Conservation (phyloP, 2,329 filamentous ascomycete genomes). For the Chalara sp. region DNA sequence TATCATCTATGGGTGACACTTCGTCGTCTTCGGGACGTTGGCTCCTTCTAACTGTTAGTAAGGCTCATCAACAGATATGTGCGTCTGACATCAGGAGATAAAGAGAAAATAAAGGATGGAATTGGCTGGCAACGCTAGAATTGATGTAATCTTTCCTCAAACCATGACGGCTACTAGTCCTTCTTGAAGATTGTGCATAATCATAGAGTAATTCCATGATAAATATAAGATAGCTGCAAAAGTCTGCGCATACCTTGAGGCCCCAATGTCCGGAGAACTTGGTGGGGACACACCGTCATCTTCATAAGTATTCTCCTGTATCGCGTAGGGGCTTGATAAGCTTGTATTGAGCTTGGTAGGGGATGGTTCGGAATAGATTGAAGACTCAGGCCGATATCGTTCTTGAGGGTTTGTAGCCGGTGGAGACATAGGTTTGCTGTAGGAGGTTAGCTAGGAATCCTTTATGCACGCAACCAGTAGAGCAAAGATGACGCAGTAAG, state of each 20-base stretch:
- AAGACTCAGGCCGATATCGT: conserved; percentile 46
- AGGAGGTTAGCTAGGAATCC: conserved; percentile 12
- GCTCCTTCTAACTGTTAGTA: conserved; percentile 14
- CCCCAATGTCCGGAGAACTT: conserved; percentile 31
- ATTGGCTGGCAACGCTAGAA: too few relatives aligned
- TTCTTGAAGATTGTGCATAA: too few relatives aligned
- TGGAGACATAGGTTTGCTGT: conserved; percentile 14
- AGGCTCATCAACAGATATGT: conserved; percentile 1
- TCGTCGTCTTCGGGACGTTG: conserved; percentile 18
- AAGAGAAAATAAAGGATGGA: not conserved
- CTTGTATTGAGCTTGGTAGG: conserved; percentile 24
- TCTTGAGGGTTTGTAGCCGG: conserved; percentile 10
- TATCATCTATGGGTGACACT: conserved; percentile 35
- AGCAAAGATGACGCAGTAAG: conserved; percentile 4
- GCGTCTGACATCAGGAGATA: conserved; percentile 15
- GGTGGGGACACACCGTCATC: conserved; percentile 35
- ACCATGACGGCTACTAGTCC: too few relatives aligned
- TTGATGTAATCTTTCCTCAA: too few relatives aligned
- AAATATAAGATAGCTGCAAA: too few relatives aligned
- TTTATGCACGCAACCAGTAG: conserved; percentile 9
- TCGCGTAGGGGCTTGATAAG: conserved; percentile 20
- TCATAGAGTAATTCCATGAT: too few relatives aligned
- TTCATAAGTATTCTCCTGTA: conserved; percentile 20
- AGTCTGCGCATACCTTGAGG: conserved; percentile 18
- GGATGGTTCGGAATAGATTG: conserved; percentile 53